Base-by-base conservation (phyloP, 345 rosid genomes). In the Acer yangbiense region DNA sequence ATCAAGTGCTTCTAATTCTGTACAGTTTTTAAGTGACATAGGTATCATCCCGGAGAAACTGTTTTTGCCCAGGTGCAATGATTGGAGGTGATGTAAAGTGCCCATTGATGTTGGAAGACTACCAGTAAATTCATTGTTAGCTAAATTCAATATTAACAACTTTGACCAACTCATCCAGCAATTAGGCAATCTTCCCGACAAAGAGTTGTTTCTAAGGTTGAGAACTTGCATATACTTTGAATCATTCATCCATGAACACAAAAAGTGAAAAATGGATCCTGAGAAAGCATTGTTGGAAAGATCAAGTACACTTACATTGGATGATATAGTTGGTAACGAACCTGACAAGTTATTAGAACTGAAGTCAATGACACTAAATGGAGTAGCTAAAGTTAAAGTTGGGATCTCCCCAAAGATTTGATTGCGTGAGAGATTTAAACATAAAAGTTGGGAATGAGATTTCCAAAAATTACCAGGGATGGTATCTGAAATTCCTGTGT, bases 391-490 rank as follows among this genome's bases (percentile, higher is more conserved):
- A 25, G 27, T 25, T n/a, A 74, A 25, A 71, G 6, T 61, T 20
- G 87, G 80, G 3, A 87, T 57, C n/a, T 1, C n/a, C 3, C 83
- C 88, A 23, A 54, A 35, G 55, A 87, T 50, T 8, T 21, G 62
- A 54, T 87, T 86, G 73, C 41, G 20, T 39, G 88, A 82, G 20
- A 85, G 48, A 69, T 82, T 80, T 10, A 83, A 58, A 46, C 6
- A 23, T 46, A 0, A 1, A 2, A 77, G 6, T 10, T 16, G 17
- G 4, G 71, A 48, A 41, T 75, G 46, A 39, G 68, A 52, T 14
- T 81, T 35, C 84, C 84, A 77, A 63, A 85, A 85, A 83, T 79
- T 81, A 3, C 4, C 0, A 1, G 85, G 85, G 9, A 83, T 54
- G 11, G 46, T 3, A 55, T 76, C 85, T 55, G 84, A 74, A 75